Percentiles rank a stretch among this genome's conserved stretches.
These are phyloP conservation scores for Trebouxia gelatinosa DNA, from an alignment of 163 green algal genomes.

Conservation along the genomic window DNA sequence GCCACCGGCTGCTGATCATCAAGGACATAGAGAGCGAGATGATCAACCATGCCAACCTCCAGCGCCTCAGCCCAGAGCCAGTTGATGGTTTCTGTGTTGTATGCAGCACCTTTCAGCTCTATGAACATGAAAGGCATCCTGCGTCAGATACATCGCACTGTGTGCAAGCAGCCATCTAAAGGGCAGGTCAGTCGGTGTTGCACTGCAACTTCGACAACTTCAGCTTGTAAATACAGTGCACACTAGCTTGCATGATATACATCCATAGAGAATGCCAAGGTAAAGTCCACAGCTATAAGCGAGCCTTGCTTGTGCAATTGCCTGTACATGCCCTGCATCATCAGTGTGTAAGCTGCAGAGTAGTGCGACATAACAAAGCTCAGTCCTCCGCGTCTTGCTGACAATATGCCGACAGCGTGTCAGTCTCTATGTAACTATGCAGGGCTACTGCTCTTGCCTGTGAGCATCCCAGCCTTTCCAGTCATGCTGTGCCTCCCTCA, in stretches of 20 bases:
- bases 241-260: neutral
- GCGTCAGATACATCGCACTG: neutral
- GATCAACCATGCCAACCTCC: neutral
- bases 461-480: neutral
- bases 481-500: neutral
- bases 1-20: constrained; percentile 16
- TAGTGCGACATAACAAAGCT: neutral
- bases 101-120: constrained; percentile 38
- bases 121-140: constrained; percentile 40
- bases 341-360: neutral
- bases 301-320: too few relatives aligned
- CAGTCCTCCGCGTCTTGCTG: neutral
- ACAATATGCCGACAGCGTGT: neutral
- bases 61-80: constrained; percentile 14
- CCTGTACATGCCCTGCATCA: too few relatives aligned
- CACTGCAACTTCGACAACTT: neutral
- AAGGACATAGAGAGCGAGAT: constrained; percentile 38
- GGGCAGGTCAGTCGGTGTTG: neutral
- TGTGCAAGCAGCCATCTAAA: too few relatives aligned
- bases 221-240: neutral
- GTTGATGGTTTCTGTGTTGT: constrained; percentile 27
- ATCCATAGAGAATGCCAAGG: neutral
- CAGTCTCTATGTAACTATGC: neutral
- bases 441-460: neutral
- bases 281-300: neutral